phyloP scores from a whole-genome alignment of 805 yeast species.

The Sungouiozyma ichnusensis region DNA sequence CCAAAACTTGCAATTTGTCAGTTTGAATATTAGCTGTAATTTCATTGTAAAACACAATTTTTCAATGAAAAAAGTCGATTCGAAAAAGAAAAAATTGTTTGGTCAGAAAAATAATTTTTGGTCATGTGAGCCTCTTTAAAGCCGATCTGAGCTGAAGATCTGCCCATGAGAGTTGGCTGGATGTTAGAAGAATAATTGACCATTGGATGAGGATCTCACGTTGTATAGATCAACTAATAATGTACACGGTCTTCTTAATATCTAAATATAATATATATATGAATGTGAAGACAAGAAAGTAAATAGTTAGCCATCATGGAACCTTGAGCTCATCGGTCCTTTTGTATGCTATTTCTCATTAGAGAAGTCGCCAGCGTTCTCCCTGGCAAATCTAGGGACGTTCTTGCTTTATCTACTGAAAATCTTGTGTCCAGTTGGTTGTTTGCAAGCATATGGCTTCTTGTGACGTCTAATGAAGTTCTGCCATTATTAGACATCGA shows the following conservation, averaged over 20 bases:
- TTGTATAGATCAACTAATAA: not conserved
- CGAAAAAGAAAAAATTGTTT: not conserved
- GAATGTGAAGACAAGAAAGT: not conserved
- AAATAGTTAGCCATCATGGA: not conserved
- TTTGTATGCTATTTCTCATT: not conserved
- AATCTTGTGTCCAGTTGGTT: conserved; percentile 30
- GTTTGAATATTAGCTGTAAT: not conserved
- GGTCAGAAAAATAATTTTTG: too few relatives aligned
- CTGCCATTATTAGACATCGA: conserved; percentile 11
- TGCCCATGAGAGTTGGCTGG: not conserved
- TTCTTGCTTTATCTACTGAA: conserved; percentile 32
- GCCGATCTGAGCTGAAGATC: not conserved
- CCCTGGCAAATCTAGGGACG: conserved; percentile 34
- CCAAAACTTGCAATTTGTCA: not conserved
- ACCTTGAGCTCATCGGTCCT: not conserved
- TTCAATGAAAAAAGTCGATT: not conserved
- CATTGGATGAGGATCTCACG: too few relatives aligned
- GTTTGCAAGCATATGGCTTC: conserved; percentile 29
- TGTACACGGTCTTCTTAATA: not conserved
- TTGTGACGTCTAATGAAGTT: conserved; percentile 32
- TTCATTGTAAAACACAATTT: too few relatives aligned
- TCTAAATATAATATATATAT: too few relatives aligned
- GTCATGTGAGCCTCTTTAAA: not conserved
- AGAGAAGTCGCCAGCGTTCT: conserved; percentile 27
- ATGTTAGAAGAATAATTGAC: too few relatives aligned